These are phyloP conservation scores for Skeletonema menzelii DNA, from an alignment of 108 stramenopile species.

Conservation along the genomic window DNA sequence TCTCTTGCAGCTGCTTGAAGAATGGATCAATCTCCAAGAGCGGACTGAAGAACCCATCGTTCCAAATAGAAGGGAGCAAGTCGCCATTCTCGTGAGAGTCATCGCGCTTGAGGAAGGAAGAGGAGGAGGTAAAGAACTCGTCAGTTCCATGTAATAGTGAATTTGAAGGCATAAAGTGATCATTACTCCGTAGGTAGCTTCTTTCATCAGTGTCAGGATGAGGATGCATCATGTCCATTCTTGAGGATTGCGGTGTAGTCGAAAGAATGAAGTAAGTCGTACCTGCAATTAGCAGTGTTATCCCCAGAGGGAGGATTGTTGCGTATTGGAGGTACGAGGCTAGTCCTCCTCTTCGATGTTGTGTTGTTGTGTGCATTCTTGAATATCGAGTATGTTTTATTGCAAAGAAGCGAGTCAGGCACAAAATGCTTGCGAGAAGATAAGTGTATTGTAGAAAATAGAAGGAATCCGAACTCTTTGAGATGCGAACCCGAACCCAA, in stretches of 20 bases:
- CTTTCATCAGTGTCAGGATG: neutral
- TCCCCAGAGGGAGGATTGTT: neutral
- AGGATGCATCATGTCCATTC: conserved; percentile 4
- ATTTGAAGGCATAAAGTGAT: neutral
- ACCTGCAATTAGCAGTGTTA: neutral
- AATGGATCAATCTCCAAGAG: conserved; percentile 8
- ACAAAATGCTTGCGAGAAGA: too few species aligned
- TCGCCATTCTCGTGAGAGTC: neutral
- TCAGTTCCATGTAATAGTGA: neutral
- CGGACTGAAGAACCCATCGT: conserved; percentile 25
- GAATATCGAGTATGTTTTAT: neutral
- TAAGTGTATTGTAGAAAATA: too few species aligned
- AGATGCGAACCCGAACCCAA: neutral
- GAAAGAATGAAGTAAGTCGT: conserved; percentile 4
- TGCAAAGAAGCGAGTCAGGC: too few species aligned
- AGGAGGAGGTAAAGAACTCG: conserved; percentile 9
- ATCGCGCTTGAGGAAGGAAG: neutral
- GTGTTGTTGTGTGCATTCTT: neutral
- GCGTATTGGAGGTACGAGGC: neutral
- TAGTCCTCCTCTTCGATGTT: neutral
- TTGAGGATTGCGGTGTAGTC: neutral
- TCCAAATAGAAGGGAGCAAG: conserved; percentile 9
- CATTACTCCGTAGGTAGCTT: neutral
- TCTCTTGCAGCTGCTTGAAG: conserved; percentile 15
- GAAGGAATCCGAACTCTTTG: too few species aligned